phyloP scores from a whole-genome alignment of 1,284 basidiomycete species.

The Ceratobasidium sp. region DNA sequence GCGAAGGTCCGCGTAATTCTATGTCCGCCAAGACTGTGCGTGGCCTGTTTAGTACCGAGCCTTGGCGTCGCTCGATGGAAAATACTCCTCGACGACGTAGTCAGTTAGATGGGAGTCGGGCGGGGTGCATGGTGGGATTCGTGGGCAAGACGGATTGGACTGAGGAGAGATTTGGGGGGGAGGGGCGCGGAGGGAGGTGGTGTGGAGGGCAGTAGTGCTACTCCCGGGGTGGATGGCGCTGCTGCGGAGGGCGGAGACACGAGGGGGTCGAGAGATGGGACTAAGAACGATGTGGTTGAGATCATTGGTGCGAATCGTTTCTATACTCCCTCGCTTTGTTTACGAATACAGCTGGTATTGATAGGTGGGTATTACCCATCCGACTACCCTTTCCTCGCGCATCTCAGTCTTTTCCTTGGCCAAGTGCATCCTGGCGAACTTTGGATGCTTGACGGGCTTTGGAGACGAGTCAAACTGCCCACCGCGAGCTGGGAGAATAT shows the following conservation, averaged over 20 bases:
- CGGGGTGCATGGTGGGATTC: too few species aligned
- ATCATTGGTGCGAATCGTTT: constrained; percentile 33
- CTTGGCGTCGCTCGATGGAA: constrained; percentile 5
- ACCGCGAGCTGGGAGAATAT: constrained; percentile 82
- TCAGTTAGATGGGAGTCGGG: too few species aligned
- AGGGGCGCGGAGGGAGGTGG: neutral
- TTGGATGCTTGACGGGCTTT: constrained; percentile 81
- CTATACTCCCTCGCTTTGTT: too few species aligned
- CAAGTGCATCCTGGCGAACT: constrained; percentile 78
- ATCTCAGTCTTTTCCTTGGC: constrained; percentile 72
- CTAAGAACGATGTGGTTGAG: constrained; percentile 50
- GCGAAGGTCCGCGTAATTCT: too few species aligned
- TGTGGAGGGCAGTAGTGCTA: neutral
- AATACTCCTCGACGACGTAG: too few species aligned
- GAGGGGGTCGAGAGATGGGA: constrained; percentile 44
- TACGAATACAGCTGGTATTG: too few species aligned
- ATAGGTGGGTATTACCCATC: constrained; percentile 85
- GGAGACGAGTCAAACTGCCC: constrained; percentile 83
- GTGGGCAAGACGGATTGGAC: too few species aligned
- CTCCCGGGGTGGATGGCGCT: constrained; percentile 5
- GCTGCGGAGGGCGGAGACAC: constrained; percentile 22
- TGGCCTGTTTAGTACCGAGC: neutral
- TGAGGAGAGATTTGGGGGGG: constrained; percentile 1
- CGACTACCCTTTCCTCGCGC: constrained; percentile 84
- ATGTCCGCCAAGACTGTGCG: too few species aligned